These are phyloP conservation scores for Creolimax fragrantissima DNA, from an alignment of 78 protist genomes.

Conservation along the genomic window DNA sequence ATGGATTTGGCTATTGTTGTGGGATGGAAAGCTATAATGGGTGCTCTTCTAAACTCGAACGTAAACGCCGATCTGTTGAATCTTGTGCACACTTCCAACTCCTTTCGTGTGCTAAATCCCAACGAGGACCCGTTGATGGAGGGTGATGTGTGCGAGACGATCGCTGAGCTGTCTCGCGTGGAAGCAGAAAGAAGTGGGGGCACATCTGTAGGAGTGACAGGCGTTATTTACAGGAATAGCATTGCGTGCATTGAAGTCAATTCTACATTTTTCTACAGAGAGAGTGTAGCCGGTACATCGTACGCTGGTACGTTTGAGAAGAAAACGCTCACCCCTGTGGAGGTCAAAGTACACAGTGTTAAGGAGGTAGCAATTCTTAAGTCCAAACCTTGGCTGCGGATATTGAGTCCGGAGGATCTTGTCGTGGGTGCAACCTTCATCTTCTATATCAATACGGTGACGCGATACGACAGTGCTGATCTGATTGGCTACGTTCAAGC, in stretches of 20 bases:
- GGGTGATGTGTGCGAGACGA: constrained; percentile 17
- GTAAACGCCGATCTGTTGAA: constrained; percentile 28
- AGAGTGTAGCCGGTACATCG: neutral
- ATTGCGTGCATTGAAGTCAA: neutral
- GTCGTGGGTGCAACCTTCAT: constrained; percentile 6
- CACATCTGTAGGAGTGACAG: constrained; percentile 20
- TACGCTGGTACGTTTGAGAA: neutral
- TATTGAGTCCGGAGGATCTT: neutral
- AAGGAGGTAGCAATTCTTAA: neutral
- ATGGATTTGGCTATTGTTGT: constrained; percentile 52
- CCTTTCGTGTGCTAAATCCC: neutral
- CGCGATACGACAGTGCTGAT: neutral
- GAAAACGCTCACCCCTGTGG: neutral
- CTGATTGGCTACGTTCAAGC: neutral
- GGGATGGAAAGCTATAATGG: constrained; percentile 42
- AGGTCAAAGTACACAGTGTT: neutral
- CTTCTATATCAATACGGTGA: neutral
- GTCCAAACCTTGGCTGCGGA: constrained; percentile 29
- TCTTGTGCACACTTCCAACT: constrained; percentile 48
- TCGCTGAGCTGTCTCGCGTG: constrained; percentile 4
- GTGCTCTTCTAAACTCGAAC: neutral
- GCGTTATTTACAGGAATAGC: neutral
- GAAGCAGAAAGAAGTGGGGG: neutral
- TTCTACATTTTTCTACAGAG: constrained; percentile 35
- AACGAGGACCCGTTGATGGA: neutral